Conservation (phyloP, 2,329 filamentous ascomycete species). For the Fusarium clavum region DNA sequence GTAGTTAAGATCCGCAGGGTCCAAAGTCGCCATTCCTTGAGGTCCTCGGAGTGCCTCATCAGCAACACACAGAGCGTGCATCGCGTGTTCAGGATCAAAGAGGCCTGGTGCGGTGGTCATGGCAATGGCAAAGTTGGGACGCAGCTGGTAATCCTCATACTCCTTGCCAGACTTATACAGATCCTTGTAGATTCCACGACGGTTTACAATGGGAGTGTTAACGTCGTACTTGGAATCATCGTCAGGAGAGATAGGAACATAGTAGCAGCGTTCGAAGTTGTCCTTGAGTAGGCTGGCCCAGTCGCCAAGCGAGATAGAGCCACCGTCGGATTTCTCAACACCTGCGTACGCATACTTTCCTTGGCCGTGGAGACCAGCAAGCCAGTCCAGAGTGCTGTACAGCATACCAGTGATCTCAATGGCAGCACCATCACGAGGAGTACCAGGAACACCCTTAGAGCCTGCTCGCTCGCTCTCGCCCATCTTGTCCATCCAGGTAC, state of each 20-base stretch:
- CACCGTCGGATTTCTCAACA: constrained; percentile 73
- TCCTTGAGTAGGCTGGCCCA: constrained; percentile 85
- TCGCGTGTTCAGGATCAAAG: constrained; percentile 82
- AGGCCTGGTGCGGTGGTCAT: constrained; percentile 94
- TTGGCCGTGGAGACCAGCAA: constrained; percentile 72
- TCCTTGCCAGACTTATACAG: constrained; percentile 93
- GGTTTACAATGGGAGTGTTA: constrained; percentile 82
- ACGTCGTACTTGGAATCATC: constrained; percentile 85
- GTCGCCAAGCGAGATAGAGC: constrained; percentile 73
- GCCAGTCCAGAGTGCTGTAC: constrained; percentile 90
- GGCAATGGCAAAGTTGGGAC: constrained; percentile 92
- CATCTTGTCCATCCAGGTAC: constrained; percentile 99
- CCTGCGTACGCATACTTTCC: constrained; percentile 79
- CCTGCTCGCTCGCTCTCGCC: constrained; percentile 93
- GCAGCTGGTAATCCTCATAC: constrained; percentile 97
- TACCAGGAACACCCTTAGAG: constrained; percentile 93
- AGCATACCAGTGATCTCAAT: constrained; percentile 94
- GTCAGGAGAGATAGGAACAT: constrained; percentile 75
- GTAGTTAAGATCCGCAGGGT: constrained; percentile 93
- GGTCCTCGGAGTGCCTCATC: constrained; percentile 86
- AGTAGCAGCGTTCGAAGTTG: constrained; percentile 95
- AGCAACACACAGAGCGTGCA: constrained; percentile 81
- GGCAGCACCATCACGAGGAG: constrained; percentile 94
- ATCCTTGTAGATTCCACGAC: constrained; percentile 98
- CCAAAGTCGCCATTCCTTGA: constrained; percentile 94